Base-by-base conservation (phyloP, 345 rosid species). In the Capsella bursapastoris region DNA sequence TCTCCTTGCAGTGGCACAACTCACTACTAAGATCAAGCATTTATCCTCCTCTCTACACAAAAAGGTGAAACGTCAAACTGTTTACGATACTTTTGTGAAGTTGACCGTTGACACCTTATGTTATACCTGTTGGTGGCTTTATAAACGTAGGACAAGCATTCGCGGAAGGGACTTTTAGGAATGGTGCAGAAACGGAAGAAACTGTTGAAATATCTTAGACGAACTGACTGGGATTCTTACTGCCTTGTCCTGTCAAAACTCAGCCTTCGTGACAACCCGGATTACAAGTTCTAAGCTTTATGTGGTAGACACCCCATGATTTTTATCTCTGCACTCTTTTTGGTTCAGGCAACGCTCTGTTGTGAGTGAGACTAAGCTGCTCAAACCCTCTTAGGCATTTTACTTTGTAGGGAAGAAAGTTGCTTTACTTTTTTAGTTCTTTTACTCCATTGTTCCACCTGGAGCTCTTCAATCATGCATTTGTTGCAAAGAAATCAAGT, bases 171-270 rank as follows among this genome's bases (percentile, higher is more conserved):
- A 70, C 93, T 94, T 44, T 53, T 52, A 73, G 97, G 66, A 3
- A 95, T 92, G 96, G 96, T 90, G 63, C 94, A 89, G 73, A 82
- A 44, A 79, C 84, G 98, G 76, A 93, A 93, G 85, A 87, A 83
- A 70, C 63, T 90, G 83, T 81, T 92, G 90, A 89, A 83, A 80
- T 89, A 90, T 77, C 82, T 94, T n/a, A 84, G 97, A 65, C 85
- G 95, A 83, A 94, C 93, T 3, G 96, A 94, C 70, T 90, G 93
- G 97, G 97, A 92, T 74, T 87, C 97, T 18, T 92, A 89, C 81
- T 84, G 87, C 85, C 56, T 90, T 22, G 89, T 85, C 53, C 82
- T 90, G 47, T 81, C 86, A 7, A 90, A 81, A 84, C 90, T 94
- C 37, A 92, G 97, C 75, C 96, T 91, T 44, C 85, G 93, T 2